Conservation (phyloP, 2,329 filamentous ascomycete genomes). For the Botrytis cinerea region DNA sequence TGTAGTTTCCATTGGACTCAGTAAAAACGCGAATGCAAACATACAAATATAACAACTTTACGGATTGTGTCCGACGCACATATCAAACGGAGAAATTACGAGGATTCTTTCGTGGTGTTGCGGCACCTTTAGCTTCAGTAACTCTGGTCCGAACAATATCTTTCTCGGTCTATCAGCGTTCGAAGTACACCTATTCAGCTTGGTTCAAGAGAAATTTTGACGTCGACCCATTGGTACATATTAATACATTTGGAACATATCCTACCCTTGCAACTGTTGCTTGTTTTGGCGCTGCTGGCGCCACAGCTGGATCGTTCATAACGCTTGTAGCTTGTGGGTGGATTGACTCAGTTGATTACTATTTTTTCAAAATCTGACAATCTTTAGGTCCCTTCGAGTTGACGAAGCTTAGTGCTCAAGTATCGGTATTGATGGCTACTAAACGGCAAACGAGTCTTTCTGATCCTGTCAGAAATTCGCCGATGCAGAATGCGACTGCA, state of each 20-base stretch:
- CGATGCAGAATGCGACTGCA: slow-evolving; percentile 42
- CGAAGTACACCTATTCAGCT: slow-evolving; percentile 71
- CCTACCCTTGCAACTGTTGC: slow-evolving; percentile 72
- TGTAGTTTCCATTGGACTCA: slow-evolving; percentile 75
- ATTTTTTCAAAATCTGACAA: slow-evolving; percentile 26
- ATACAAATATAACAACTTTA: slow-evolving; percentile 74
- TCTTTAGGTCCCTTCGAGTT: slow-evolving; percentile 74
- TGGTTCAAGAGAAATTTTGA: slow-evolving; percentile 68
- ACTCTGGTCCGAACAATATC: slow-evolving; percentile 76
- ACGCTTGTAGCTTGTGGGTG: slow-evolving; percentile 73
- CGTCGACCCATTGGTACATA: slow-evolving; percentile 71
- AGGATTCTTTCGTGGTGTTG: slow-evolving; percentile 82
- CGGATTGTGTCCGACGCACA: slow-evolving; percentile 73
- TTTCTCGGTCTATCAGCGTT: slow-evolving; percentile 77
- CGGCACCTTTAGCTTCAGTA: slow-evolving; percentile 77
- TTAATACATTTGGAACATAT: slow-evolving; percentile 68
- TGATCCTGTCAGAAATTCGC: slow-evolving; percentile 37
- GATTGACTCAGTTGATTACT: neutral
- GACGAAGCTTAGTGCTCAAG: slow-evolving; percentile 85
- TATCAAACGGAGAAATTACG: slow-evolving; percentile 71
- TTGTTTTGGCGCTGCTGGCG: slow-evolving; percentile 77
- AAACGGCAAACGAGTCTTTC: slow-evolving; percentile 48
- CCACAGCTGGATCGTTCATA: slow-evolving; percentile 76
- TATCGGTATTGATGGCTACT: slow-evolving; percentile 74
- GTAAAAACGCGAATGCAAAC: slow-evolving; percentile 90